A percentile compares a stretch with the other conserved stretches of the same genome.
These are phyloP conservation scores for Nyssa sinensis DNA, from an alignment of 148 eudicot species.

Conservation along the genomic window DNA sequence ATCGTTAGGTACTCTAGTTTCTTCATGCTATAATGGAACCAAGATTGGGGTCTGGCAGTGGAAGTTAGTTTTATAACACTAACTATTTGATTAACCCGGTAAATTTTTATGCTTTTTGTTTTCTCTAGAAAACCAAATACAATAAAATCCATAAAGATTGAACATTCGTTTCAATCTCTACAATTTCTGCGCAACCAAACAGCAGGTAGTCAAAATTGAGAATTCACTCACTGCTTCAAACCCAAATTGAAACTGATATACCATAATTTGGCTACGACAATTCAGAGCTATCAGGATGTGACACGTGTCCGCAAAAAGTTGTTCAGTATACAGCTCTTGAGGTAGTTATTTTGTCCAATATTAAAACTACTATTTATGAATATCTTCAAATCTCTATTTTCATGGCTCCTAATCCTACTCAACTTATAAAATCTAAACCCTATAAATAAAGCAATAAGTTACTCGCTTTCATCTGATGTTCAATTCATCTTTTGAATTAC, in stretches of 20 bases:
- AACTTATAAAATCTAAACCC: too few species aligned
- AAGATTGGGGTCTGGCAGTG: neutral
- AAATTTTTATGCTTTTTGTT: neutral
- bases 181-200: conserved; percentile 1
- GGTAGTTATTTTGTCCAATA: too few species aligned
- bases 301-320: too few species aligned
- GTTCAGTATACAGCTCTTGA: too few species aligned
- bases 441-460: too few species aligned
- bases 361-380: too few species aligned
- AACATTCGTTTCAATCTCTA: neutral
- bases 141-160: neutral
- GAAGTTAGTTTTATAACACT: neutral
- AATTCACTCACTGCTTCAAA: neutral
- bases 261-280: too few species aligned
- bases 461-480: too few species aligned
- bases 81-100: neutral
- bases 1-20: neutral
- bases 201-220: neutral
- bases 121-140: neutral
- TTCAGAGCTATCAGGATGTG: too few species aligned
- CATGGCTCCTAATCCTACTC: too few species aligned
- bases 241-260: neutral
- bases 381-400: too few species aligned
- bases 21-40: neutral
- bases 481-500: too few species aligned